These are phyloP conservation scores for Apiospora hydei DNA, from an alignment of 2,329 filamentous ascomycete genomes.

Conservation along the genomic window DNA sequence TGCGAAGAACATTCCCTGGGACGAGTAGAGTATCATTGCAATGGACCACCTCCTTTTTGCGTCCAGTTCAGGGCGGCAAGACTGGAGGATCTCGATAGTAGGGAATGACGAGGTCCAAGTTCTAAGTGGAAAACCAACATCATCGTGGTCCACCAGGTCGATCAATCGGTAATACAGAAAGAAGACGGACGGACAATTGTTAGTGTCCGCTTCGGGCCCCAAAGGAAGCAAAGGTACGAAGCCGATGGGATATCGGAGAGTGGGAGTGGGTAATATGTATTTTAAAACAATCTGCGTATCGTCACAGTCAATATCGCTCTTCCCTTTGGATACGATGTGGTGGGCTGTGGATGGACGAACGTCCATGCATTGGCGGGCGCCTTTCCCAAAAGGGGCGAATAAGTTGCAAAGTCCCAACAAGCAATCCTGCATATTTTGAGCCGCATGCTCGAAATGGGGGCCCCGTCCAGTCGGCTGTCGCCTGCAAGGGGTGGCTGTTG, in stretches of 20 bases:
- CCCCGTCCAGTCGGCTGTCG: neutral
- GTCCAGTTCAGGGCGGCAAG: neutral
- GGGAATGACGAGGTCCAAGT: neutral
- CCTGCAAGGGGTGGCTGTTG: neutral
- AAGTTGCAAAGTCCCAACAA: neutral
- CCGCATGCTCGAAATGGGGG: neutral
- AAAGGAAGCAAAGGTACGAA: neutral
- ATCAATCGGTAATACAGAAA: neutral
- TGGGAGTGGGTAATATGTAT: neutral
- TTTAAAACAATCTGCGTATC: conserved; percentile 11
- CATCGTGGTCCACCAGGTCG: neutral
- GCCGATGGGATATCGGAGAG: neutral
- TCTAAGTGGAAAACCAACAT: neutral
- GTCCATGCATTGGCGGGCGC: neutral
- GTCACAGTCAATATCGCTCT: neutral
- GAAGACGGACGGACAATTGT: neutral
- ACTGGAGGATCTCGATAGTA: neutral
- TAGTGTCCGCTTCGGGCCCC: neutral
- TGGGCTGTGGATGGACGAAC: neutral
- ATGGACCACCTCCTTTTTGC: neutral
- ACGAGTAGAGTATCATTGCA: neutral
- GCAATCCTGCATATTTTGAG: conserved; percentile 1
- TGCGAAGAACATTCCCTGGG: neutral
- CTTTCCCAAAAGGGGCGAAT: conserved; percentile 11
- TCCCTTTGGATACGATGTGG: neutral